Percentiles rank a stretch among this genome's conserved stretches.
phyloP scores from a whole-genome alignment of 495 filamentous ascomycete species.

The Tuber magnatum region DNA sequence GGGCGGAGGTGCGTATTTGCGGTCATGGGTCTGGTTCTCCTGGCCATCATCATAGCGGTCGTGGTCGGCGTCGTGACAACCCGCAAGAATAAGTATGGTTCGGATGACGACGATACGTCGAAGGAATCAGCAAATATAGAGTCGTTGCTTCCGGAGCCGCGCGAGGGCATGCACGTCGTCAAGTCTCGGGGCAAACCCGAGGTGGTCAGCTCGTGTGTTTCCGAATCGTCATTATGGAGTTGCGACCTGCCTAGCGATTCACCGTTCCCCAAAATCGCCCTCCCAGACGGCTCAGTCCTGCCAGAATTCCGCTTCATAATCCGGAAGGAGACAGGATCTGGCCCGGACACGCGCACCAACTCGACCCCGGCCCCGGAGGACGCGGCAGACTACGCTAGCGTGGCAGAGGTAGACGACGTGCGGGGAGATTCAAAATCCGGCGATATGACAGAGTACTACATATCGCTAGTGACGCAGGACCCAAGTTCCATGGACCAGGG shows the following conservation, averaged over 20 bases:
- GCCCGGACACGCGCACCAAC: neutral
- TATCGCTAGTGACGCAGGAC: conserved; percentile 44
- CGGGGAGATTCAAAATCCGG: conserved; percentile 54
- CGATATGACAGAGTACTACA: conserved; percentile 63
- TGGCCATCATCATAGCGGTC: conserved; percentile 16
- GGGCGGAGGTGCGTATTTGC: conserved; percentile 19
- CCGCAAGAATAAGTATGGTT: neutral
- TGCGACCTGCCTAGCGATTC: conserved; percentile 30
- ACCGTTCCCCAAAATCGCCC: conserved; percentile 14
- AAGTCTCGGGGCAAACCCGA: conserved; percentile 9
- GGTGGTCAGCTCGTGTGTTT: conserved; percentile 18
- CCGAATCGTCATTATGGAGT: conserved; percentile 22
- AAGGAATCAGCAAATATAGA: neutral
- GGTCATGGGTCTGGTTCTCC: conserved; percentile 10
- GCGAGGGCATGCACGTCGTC: conserved; percentile 11
- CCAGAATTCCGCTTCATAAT: conserved; percentile 35
- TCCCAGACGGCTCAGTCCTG: neutral
- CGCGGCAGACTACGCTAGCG: conserved; percentile 20
- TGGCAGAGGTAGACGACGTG: conserved; percentile 50
- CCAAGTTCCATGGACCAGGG: conserved; percentile 32
- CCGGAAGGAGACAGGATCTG: conserved; percentile 1
- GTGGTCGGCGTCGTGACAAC: conserved; percentile 23
- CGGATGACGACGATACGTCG: neutral
- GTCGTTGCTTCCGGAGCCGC: conserved; percentile 19
- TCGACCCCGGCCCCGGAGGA: conserved; percentile 28